Percentiles rank a stretch among this genome's conserved stretches.
Conservation (phyloP, 495 filamentous ascomycete genomes). For the Penicillium coffeae region DNA sequence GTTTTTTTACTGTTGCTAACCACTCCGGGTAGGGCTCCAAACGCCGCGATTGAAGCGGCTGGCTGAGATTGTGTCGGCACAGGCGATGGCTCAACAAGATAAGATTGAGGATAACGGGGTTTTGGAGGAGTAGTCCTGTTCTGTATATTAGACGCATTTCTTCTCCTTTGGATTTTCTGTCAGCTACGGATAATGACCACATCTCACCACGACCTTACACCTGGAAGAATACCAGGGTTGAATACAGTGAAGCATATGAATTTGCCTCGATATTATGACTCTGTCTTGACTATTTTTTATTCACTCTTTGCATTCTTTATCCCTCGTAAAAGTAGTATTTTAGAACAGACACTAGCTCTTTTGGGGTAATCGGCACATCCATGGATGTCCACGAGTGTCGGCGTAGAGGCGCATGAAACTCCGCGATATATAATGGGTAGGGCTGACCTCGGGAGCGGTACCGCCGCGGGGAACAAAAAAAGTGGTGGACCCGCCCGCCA, state of each 20-base stretch:
- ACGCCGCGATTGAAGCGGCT: constrained; percentile 89
- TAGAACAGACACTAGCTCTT: neutral
- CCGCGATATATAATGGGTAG: neutral
- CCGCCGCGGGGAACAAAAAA: neutral
- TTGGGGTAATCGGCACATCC: neutral
- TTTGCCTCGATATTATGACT: constrained; percentile 5
- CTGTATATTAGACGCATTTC: constrained; percentile 28
- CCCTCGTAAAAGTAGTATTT: too few relatives aligned
- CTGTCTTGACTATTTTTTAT: neutral
- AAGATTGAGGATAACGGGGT: constrained; percentile 58
- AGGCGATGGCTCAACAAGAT: constrained; percentile 91
- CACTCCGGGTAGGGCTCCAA: constrained; percentile 68
- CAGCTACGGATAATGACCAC: constrained; percentile 32
- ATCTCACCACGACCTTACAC: constrained; percentile 19
- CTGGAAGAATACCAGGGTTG: constrained; percentile 14
- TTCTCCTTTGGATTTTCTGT: constrained; percentile 18
- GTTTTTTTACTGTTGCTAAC: constrained; percentile 5
- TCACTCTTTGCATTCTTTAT: neutral
- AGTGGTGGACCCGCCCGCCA: neutral
- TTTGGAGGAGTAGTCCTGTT: constrained; percentile 25
- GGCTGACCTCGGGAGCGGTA: neutral
- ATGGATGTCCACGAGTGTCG: too few relatives aligned
- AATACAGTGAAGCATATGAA: constrained; percentile 28
- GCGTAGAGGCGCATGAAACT: too few relatives aligned
- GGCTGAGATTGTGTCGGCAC: constrained; percentile 94